Evolutionary conservation across 1,284 basidiomycete species (phyloP), one percentile per base, ranked within the genome.

Genomic region (Uromyces viciae-fabae): DNA sequence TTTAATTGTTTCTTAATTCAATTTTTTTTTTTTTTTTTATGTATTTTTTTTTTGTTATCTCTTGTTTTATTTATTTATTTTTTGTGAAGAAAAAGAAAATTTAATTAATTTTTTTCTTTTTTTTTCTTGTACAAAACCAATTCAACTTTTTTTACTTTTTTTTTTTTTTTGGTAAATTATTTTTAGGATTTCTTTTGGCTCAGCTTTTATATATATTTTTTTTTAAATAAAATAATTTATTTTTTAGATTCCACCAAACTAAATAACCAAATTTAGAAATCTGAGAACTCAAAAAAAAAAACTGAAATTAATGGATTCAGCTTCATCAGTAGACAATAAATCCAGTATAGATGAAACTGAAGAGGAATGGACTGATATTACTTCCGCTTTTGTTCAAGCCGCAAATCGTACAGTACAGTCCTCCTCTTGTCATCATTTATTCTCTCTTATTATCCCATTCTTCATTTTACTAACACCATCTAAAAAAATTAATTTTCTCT

Each of bases 351-450:
- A 64, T 3, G 8, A 64, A 22, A 5, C 36, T 3, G 64, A 66
- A 42, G 64, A 66, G 25, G 3, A 36, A 66, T 77, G 62, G 75
- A 22, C 33, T n/a, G 75, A 77, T 36, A 68, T 68, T 43, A 77
- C 75, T 8, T 33, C 36, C 22, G 54, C 54, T 43, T 38, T 77
- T 46, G 68, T 77, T 36, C 42, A 36, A 28, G 75, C 42, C 46
- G 58, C 75, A 77, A 40, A 68, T 36, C 75, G 75, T 77, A 77
- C 75, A 77, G 75, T 77, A 77, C 38, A 77, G 62, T 77, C 75
- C 73, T 75, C 42, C 56, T 75, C 68, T 62, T 62, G 19, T 42
- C 49, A n/a, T 75, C 75, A 31, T 33, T n/a, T 14, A 9, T 11
- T 33, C 58, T 33, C 9, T 17, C 25, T 58, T 4, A 25, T 17